These are phyloP conservation scores for Coniochaeta sp. DNA, from an alignment of 2,329 filamentous ascomycete species.

Conservation along the genomic window DNA sequence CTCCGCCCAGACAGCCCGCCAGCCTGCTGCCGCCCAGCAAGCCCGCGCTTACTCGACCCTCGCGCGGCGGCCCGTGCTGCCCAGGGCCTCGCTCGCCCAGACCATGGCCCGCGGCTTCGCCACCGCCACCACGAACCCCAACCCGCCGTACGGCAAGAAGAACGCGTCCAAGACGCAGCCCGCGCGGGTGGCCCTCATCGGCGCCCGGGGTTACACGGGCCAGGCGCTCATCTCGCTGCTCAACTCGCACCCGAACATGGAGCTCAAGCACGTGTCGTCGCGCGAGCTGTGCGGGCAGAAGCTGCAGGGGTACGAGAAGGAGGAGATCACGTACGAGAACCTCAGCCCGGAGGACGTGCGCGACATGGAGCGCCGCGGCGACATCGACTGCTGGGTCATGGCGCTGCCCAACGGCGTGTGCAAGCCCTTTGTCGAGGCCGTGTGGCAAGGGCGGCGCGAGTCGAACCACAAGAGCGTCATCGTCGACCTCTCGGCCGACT, in stretches of 20 bases:
- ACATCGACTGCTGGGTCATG: conserved; percentile 97
- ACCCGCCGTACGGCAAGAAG: conserved; percentile 82
- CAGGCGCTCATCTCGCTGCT: conserved; percentile 83
- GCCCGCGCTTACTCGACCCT: conserved; percentile 61
- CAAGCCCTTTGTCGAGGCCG: conserved; percentile 86
- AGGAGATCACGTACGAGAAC: conserved; percentile 88
- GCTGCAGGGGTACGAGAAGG: conserved; percentile 84
- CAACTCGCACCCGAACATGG: conserved; percentile 82
- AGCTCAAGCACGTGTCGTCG: conserved; percentile 85
- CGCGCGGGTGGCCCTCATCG: conserved; percentile 78
- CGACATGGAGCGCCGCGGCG: conserved; percentile 72
- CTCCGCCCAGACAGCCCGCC: conserved; percentile 9
- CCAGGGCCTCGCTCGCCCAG: conserved; percentile 8
- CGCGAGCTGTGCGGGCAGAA: conserved; percentile 84
- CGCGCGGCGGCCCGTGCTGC: conserved; percentile 29
- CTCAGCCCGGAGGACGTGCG: conserved; percentile 79
- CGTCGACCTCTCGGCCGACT: conserved; percentile 93
- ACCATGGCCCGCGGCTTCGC: conserved; percentile 45
- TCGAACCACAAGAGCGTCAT: conserved; percentile 61
- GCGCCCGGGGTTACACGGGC: conserved; percentile 88
- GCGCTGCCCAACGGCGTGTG: conserved; percentile 92
- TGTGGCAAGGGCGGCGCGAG: conserved; percentile 59
- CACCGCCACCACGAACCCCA: conserved; percentile 72
- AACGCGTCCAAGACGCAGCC: conserved; percentile 77
- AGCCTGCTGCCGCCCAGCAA: conserved; percentile 38